phyloP scores from a whole-genome alignment of 495 filamentous ascomycete genomes.

The Pseudoneurospora amorphoporcata region DNA sequence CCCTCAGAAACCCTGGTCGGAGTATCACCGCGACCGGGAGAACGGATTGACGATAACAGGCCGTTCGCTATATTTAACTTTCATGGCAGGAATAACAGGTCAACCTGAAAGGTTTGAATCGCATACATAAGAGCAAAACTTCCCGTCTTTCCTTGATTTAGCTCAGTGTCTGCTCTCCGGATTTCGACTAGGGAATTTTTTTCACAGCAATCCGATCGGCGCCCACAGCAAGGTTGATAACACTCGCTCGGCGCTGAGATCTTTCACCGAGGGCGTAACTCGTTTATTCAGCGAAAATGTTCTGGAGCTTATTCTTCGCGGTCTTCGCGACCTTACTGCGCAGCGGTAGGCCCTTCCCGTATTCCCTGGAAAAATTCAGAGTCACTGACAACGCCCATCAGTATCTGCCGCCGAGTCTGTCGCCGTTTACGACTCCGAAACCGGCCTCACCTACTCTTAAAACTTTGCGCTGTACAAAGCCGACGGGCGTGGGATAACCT shows the following conservation, averaged over 20 bases:
- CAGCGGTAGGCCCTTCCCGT: background rate
- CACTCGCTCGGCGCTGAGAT: background rate
- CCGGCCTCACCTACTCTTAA: slow-evolving; percentile 39
- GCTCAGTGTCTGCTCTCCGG: background rate
- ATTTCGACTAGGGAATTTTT: background rate
- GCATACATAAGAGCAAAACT: background rate
- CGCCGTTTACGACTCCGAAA: slow-evolving; percentile 34
- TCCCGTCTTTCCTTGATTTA: background rate
- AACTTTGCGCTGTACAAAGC: slow-evolving; percentile 29
- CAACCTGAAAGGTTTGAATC: background rate
- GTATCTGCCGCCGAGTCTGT: slow-evolving; percentile 17
- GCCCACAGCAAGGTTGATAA: background rate
- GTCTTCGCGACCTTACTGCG: slow-evolving; percentile 13
- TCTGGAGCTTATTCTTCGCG: slow-evolving; percentile 15
- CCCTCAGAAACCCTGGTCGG: background rate
- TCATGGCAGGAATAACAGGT: background rate
- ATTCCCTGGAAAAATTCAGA: background rate
- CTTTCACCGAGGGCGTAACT: background rate
- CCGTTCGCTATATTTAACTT: background rate
- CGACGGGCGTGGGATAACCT: slow-evolving; percentile 21
- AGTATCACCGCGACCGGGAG: background rate
- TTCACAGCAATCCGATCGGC: background rate
- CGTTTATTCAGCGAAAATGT: slow-evolving; percentile 4
- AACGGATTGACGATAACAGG: background rate
- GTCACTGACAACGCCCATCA: slow-evolving; percentile 2